Conservation (phyloP, 2,329 filamentous ascomycete genomes). For the Cladosporium austrohemisphaericum region DNA sequence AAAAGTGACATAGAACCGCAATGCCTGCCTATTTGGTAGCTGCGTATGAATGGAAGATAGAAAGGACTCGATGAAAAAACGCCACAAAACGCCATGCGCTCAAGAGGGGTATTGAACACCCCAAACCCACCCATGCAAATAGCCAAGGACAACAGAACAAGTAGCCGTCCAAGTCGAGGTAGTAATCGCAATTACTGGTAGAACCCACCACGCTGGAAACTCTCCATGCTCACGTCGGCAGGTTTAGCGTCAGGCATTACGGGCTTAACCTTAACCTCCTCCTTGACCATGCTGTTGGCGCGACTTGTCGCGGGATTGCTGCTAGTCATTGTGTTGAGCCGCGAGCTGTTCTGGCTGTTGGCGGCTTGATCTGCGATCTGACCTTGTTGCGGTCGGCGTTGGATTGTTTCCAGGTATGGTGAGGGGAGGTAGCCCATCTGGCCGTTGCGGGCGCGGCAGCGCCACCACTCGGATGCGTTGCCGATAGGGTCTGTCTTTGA, state of each 20-base stretch:
- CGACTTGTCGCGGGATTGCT: constrained; percentile 34
- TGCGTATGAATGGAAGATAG: too few relatives aligned
- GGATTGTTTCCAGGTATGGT: constrained; percentile 79
- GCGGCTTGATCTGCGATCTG: constrained; percentile 44
- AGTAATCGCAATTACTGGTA: constrained; percentile 60
- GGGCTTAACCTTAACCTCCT: constrained; percentile 28
- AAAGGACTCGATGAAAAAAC: too few relatives aligned
- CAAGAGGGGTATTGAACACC: too few relatives aligned
- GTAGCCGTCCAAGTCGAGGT: too few relatives aligned
- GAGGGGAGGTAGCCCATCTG: constrained; percentile 87
- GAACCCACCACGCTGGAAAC: constrained; percentile 68
- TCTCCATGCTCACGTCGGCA: constrained; percentile 63
- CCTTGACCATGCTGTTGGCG: constrained; percentile 43
- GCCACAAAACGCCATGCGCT: too few relatives aligned
- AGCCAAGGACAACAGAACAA: too few relatives aligned
- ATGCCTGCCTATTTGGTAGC: too few relatives aligned
- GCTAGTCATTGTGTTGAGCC: constrained; percentile 55
- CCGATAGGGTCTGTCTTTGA: constrained; percentile 90
- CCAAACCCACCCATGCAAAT: too few relatives aligned
- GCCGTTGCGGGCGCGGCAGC: constrained; percentile 84
- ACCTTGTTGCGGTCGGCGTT: constrained; percentile 49
- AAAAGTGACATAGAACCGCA: too few relatives aligned
- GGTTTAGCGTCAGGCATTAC: constrained; percentile 51
- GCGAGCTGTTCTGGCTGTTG: constrained; percentile 42
- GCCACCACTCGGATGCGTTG: constrained; percentile 95